These are phyloP conservation scores for Nicotiana paniculata DNA, from an alignment of 257 asterid species.

Conservation along the genomic window DNA sequence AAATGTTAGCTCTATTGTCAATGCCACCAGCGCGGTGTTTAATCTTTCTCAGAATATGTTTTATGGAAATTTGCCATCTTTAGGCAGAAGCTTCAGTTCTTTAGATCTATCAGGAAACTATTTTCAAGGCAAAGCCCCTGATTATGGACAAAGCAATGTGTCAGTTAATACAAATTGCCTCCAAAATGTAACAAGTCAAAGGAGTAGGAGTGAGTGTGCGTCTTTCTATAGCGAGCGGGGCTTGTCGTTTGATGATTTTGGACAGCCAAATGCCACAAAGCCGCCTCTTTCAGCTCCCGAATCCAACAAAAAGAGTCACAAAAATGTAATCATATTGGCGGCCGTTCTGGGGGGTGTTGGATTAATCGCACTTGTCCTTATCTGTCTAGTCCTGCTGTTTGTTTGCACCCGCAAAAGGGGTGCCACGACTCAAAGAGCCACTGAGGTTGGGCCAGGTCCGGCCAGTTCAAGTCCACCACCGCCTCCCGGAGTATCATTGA, in stretches of 20 bases:
- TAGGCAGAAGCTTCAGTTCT: constrained; percentile 40
- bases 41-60: constrained; percentile 64
- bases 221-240: constrained; percentile 64
- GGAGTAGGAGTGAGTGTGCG: constrained; percentile 49
- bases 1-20: constrained; percentile 26
- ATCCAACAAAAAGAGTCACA: constrained; percentile 33
- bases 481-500: constrained; percentile 36
- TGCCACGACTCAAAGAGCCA: constrained; percentile 46
- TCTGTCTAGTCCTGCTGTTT: constrained; percentile 29
- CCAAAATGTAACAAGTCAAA: constrained; percentile 45
- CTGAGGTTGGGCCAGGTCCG: constrained; percentile 64
- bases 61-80: constrained; percentile 63
- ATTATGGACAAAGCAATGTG: constrained; percentile 38
- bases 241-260: constrained; percentile 73
- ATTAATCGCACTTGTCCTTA: constrained; percentile 35
- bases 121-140: constrained; percentile 67
- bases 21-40: constrained; percentile 29
- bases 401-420: constrained; percentile 57
- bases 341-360: constrained; percentile 71
- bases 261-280: constrained; percentile 39
- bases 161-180: constrained; percentile 57
- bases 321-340: constrained; percentile 48
- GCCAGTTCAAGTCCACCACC: constrained; percentile 43
- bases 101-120: constrained; percentile 67
- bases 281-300: constrained; percentile 40